A percentile compares a stretch with the other conserved stretches of the same genome.
Conservation (phyloP, 1,139 yeast species). For the Blastobotrys ciferrii region DNA sequence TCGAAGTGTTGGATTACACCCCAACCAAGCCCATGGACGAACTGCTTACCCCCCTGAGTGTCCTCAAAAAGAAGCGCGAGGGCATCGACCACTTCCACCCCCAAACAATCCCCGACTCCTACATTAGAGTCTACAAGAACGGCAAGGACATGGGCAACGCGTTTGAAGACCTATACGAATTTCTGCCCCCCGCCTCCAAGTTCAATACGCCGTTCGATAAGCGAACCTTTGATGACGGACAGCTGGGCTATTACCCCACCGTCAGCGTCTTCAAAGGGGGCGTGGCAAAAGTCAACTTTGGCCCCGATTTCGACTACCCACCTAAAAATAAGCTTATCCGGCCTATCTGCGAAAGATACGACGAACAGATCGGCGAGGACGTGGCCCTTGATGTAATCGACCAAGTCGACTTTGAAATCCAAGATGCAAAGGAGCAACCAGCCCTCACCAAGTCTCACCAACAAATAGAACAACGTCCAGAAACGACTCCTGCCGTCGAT, state of each 20-base stretch:
- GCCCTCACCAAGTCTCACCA: not conserved
- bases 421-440: conserved; percentile 38
- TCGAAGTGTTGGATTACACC: conserved; percentile 84
- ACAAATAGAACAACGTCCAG: not conserved
- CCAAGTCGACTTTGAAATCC: conserved; percentile 70
- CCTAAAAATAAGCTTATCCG: conserved; percentile 30
- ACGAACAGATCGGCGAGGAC: conserved; percentile 75
- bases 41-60: conserved; percentile 55
- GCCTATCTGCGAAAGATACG: conserved; percentile 61
- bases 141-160: conserved; percentile 67
- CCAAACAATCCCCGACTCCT: conserved; percentile 51
- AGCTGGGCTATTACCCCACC: conserved; percentile 88
- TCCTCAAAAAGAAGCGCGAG: conserved; percentile 26
- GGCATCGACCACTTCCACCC: conserved; percentile 24
- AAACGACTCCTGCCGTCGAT: not conserved
- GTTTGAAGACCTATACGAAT: conserved; percentile 68
- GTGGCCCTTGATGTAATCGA: conserved; percentile 80
- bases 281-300: conserved; percentile 63
- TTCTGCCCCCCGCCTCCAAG: conserved; percentile 68
- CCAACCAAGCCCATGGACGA: conserved; percentile 75
- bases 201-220: conserved; percentile 26
- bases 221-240: conserved; percentile 62
- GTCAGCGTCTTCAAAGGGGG: conserved; percentile 83
- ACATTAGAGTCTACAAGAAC: conserved; percentile 68
- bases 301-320: conserved; percentile 61